Percentiles rank a stretch among this genome's conserved stretches.
Evolutionary conservation across 2,329 filamentous ascomycete genomes (phyloP).

Genomic region (Cadophora sp.): DNA sequence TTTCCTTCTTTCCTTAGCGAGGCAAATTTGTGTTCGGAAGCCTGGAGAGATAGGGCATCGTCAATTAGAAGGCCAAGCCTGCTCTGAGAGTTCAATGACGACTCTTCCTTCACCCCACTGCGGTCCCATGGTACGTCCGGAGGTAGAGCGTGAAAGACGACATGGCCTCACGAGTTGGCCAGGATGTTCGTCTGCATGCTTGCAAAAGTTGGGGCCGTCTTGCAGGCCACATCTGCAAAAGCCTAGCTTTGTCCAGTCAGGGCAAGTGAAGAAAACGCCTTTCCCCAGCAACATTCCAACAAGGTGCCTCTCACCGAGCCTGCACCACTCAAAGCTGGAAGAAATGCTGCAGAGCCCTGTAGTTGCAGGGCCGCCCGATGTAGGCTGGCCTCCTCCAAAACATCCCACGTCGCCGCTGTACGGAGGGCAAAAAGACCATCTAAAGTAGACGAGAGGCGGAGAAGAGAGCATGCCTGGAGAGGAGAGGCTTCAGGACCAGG

Average conservation of each 20-base stretch:
- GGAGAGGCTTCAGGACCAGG: not conserved
- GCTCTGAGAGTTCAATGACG: constrained; percentile 9
- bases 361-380: constrained; percentile 12
- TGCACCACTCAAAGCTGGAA: not conserved
- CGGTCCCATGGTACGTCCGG: not conserved
- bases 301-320: constrained; percentile 1
- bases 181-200: constrained; percentile 7
- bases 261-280: not conserved
- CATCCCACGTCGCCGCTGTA: constrained; percentile 38
- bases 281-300: constrained; percentile 6
- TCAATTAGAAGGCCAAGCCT: not conserved
- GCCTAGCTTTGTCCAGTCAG: not conserved
- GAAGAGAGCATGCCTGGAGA: not conserved
- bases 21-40: not conserved
- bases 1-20: not conserved
- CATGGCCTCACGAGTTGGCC: not conserved
- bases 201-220: constrained; percentile 13
- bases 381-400: constrained; percentile 24
- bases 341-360: constrained; percentile 18
- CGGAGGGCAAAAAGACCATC: constrained; percentile 1
- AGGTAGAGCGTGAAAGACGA: constrained; percentile 1
- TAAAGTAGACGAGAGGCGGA: constrained; percentile 3
- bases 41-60: not conserved
- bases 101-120: not conserved
- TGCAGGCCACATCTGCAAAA: constrained; percentile 6